Evolutionary conservation across 352 stramenopile species (phyloP).

Genomic region (Globisporangium paddicum): DNA sequence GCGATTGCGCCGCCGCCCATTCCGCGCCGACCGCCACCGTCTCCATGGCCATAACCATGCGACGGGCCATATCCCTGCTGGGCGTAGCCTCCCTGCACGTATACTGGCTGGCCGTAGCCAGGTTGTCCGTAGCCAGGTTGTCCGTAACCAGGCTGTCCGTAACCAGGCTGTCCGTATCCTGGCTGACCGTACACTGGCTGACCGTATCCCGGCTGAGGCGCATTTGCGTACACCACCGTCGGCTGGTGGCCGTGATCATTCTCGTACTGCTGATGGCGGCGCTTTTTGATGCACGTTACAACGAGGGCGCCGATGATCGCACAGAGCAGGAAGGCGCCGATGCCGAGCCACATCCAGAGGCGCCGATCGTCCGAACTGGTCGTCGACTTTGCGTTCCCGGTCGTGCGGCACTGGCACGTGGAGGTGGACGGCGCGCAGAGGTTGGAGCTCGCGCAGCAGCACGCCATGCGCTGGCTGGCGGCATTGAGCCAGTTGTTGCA

Average conservation of each 20-base stretch:
- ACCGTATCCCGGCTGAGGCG: neutral
- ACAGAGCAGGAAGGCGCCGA: slow-evolving; percentile 23
- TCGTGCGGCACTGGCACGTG: slow-evolving; percentile 35
- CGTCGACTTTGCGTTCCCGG: slow-evolving; percentile 1
- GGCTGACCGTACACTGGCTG: neutral
- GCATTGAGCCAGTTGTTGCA: slow-evolving; percentile 49
- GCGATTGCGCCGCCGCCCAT: slow-evolving; percentile 34
- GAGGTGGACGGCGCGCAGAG: slow-evolving; percentile 26
- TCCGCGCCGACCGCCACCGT: slow-evolving; percentile 16
- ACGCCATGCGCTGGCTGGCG: slow-evolving; percentile 27
- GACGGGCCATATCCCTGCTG: slow-evolving; percentile 21
- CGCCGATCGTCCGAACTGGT: slow-evolving; percentile 2
- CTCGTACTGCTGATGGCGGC: slow-evolving; percentile 17
- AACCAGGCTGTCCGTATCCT: slow-evolving; percentile 18
- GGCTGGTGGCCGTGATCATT: slow-evolving; percentile 8
- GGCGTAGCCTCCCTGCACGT: slow-evolving; percentile 14
- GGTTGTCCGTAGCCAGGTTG: slow-evolving; percentile 7
- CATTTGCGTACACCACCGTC: slow-evolving; percentile 12
- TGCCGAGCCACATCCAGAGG: slow-evolving; percentile 21
- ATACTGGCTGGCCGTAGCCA: slow-evolving; percentile 22
- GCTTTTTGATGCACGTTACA: slow-evolving; percentile 31
- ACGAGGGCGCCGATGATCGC: slow-evolving; percentile 24
- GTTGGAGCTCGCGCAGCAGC: slow-evolving; percentile 39
- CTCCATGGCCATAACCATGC: slow-evolving; percentile 9
- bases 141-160: slow-evolving; percentile 13